These are phyloP conservation scores for Rhynchosporium secalis DNA, from an alignment of 2,329 filamentous ascomycete species.

Conservation along the genomic window DNA sequence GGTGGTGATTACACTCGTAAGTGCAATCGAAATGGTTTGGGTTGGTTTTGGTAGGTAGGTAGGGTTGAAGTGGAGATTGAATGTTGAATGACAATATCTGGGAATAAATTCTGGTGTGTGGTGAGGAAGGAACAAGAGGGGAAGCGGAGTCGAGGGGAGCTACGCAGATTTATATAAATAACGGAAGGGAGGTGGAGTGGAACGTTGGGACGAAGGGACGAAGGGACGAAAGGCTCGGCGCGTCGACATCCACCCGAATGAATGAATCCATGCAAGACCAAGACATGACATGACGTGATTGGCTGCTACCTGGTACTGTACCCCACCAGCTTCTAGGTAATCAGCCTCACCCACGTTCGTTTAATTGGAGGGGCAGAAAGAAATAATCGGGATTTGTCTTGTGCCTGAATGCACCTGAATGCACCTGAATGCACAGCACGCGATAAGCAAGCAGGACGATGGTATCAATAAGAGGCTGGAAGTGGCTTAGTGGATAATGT, in stretches of 20 bases:
- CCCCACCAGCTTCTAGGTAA: constrained; percentile 9
- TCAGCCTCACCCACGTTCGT: neutral
- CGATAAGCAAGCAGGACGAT: no score
- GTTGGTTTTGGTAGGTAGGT: neutral
- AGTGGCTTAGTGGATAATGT: constrained; percentile 8
- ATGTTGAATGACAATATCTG: neutral
- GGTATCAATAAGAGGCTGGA: neutral
- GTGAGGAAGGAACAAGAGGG: constrained; percentile 10
- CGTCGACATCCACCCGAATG: neutral
- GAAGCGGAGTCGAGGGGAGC: neutral
- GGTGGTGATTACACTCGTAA: constrained; percentile 42
- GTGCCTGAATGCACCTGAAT: constrained; percentile 13
- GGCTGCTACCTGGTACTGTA: neutral
- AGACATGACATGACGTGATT: no score
- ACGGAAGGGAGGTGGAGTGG: neutral
- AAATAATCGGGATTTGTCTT: constrained; percentile 1
- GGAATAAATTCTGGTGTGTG: neutral
- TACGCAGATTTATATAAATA: neutral
- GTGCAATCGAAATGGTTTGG: constrained; percentile 33
- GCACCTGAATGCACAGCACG: neutral
- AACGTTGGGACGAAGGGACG: neutral
- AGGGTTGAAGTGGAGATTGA: neutral
- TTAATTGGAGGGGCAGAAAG: constrained; percentile 4
- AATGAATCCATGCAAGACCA: neutral
- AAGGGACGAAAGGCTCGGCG: constrained; percentile 12